These are phyloP conservation scores for Acephala macrosclerotiorum DNA, from an alignment of 2,329 filamentous ascomycete genomes.

Conservation along the genomic window DNA sequence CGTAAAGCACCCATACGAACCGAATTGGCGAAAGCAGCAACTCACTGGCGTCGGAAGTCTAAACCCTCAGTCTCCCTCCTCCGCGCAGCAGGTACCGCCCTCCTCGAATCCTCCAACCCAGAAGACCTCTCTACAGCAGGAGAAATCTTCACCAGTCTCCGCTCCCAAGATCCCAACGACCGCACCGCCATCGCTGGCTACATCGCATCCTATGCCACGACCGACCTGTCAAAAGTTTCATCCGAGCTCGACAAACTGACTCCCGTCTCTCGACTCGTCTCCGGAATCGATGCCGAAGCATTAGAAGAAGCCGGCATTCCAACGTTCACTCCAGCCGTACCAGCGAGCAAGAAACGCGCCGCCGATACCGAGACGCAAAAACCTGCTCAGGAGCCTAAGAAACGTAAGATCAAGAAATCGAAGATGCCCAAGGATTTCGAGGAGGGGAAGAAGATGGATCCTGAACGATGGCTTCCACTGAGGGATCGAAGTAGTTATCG, in stretches of 20 bases:
- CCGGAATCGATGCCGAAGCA: constrained; percentile 64
- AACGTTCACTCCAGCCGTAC: constrained; percentile 49
- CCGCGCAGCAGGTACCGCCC: constrained; percentile 80
- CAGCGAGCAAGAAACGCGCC: constrained; percentile 56
- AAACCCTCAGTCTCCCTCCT: constrained; percentile 71
- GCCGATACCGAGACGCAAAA: constrained; percentile 51
- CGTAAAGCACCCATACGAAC: constrained; percentile 74
- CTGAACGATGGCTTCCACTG: constrained; percentile 92
- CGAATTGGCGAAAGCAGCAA: constrained; percentile 80
- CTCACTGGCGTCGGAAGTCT: constrained; percentile 77
- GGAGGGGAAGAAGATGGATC: constrained; percentile 80
- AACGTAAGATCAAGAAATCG: constrained; percentile 64
- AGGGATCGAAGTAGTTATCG: constrained; percentile 88
- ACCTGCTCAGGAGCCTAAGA: constrained; percentile 52
- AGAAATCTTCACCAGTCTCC: constrained; percentile 79
- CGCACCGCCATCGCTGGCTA: constrained; percentile 79
- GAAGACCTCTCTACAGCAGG: constrained; percentile 75
- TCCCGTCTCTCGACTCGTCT: constrained; percentile 66
- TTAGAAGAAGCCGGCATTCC: constrained; percentile 74
- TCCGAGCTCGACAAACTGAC: constrained; percentile 64
- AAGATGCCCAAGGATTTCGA: constrained; percentile 78
- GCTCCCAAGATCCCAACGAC: constrained; percentile 70
- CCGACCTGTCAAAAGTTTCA: constrained; percentile 62
- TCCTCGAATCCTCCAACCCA: constrained; percentile 76
- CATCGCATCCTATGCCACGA: constrained; percentile 80